Conservation (phyloP, 345 rosid species). For the Populus davidiana region DNA sequence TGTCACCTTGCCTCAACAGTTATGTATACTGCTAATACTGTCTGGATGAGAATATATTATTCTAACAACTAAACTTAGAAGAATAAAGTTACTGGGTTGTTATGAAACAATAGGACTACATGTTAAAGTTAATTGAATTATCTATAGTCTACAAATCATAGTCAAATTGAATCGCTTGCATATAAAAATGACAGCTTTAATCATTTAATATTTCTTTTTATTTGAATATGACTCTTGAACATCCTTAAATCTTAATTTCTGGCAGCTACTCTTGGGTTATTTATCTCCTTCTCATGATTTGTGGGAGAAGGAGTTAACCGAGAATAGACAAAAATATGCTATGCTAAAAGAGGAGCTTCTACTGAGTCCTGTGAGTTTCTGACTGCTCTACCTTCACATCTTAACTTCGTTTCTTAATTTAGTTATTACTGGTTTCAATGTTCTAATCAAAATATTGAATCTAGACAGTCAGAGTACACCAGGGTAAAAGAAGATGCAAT, state of each 20-base stretch:
- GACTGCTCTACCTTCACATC: background rate
- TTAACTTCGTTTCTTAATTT: background rate
- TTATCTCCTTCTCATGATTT: constrained; percentile 53
- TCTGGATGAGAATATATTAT: background rate
- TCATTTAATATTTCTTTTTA: background rate
- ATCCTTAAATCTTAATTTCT: constrained; percentile 4
- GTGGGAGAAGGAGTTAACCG: constrained; percentile 62
- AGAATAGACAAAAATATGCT: constrained; percentile 51
- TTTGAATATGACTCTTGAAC: constrained; percentile 1
- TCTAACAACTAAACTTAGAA: background rate
- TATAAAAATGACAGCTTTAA: constrained; percentile 1
- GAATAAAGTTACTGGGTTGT: background rate
- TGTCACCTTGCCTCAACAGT: background rate
- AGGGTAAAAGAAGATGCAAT: constrained; percentile 28
- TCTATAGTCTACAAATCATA: background rate
- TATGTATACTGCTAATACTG: background rate
- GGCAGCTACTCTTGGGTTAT: constrained; percentile 62
- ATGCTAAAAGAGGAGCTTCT: constrained; percentile 63
- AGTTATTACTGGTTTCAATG: constrained; percentile 7
- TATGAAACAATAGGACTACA: background rate
- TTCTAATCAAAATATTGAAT: constrained; percentile 39
- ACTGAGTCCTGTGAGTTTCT: constrained; percentile 62
- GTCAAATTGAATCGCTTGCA: background rate
- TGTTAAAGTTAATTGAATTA: background rate
- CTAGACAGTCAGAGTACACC: constrained; percentile 54